Evolutionary conservation across 2,329 filamentous ascomycete genomes (phyloP), one percentile per base, ranked within the genome.

Genomic region (Ophiosphaerella herpotricha): DNA sequence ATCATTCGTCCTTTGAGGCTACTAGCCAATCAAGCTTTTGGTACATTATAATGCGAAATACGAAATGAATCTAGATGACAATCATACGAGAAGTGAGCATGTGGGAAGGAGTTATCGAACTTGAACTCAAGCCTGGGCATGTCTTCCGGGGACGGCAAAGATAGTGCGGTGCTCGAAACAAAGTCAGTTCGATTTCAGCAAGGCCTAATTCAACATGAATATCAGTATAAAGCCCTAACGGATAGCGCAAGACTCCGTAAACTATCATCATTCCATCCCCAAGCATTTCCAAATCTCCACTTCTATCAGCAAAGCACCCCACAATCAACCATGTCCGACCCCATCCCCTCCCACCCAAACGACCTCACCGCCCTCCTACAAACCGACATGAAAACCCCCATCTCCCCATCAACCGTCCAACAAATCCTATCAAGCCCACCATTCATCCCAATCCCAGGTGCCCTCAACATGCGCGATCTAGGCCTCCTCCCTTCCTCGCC

Each of bases 391-490:
- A 29, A 29, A 3, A 29, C 26, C 26, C 26, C 26, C 26, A 37
- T 14, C 21, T 31, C 7, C 6, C 26, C 13, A 21, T 5, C 38
- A 13, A 13, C 4, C 21, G 9, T 31, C 38, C 8, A 26, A 26
- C 18, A 21, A 26, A 40, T 51, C 41, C 56, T 57, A 32, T 40
- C 50, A 14, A 39, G 23, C 33, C 26, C 38, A 2, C 55, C 58
- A 14, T 62, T 60, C 52, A 46, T 49, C 32, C 34, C 48, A 11
- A 14, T 60, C 37, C 55, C 55, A 4, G 43, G 43, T 9, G 32
- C 47, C 14, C 31, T 60, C 39, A 60, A 62, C 42, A 26, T 59
- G 31, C 49, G 57, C 12, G 55, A 60, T 43, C 29, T 62, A 6
- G 58, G 55, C 32, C 11, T 48, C 7, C 26, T 29, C 26, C 26